phyloP scores from a whole-genome alignment of 106 monocot genomes.

The Dendrobium nobile region DNA sequence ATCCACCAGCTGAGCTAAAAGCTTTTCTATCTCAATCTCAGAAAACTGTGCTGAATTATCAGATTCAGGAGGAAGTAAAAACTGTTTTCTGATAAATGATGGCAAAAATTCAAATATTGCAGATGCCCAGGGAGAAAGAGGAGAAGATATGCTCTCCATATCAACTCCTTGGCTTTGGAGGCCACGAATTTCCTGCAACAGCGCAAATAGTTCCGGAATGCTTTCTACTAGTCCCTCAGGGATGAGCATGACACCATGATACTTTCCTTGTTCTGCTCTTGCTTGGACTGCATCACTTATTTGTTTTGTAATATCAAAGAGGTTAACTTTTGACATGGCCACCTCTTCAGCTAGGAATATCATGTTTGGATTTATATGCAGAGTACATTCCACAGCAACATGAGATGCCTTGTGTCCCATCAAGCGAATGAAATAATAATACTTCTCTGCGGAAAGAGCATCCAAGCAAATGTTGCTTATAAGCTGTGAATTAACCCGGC shows the following conservation, averaged over 20 bases:
- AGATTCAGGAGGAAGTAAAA: constrained; percentile 46
- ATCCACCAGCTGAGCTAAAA: constrained; percentile 48
- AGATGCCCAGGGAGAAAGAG: constrained; percentile 77
- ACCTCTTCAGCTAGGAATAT: constrained; percentile 72
- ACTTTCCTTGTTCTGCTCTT: constrained; percentile 55
- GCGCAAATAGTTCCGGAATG: constrained; percentile 86
- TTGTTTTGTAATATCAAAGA: constrained; percentile 45
- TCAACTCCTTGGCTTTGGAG: constrained; percentile 47
- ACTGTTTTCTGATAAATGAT: constrained; percentile 56
- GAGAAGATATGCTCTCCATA: constrained; percentile 38
- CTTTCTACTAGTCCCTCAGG: constrained; percentile 88
- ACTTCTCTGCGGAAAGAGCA: constrained; percentile 54
- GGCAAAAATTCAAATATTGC: constrained; percentile 71
- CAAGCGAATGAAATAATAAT: constrained; percentile 79
- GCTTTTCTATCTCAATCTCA: constrained; percentile 68
- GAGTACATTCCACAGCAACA: constrained; percentile 77
- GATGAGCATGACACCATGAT: constrained; percentile 85
- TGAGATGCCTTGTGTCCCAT: constrained; percentile 82
- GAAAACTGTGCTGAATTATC: constrained; percentile 57
- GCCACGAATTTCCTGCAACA: constrained; percentile 81
- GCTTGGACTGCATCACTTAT: constrained; percentile 54
- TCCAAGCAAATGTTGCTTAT: constrained; percentile 37
- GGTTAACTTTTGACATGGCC: constrained; percentile 30
- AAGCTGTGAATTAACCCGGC: constrained; percentile 48
- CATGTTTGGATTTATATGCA: constrained; percentile 81